Conservation (phyloP, 805 yeast genomes). For the Metschnikowia aberdeeniae region DNA sequence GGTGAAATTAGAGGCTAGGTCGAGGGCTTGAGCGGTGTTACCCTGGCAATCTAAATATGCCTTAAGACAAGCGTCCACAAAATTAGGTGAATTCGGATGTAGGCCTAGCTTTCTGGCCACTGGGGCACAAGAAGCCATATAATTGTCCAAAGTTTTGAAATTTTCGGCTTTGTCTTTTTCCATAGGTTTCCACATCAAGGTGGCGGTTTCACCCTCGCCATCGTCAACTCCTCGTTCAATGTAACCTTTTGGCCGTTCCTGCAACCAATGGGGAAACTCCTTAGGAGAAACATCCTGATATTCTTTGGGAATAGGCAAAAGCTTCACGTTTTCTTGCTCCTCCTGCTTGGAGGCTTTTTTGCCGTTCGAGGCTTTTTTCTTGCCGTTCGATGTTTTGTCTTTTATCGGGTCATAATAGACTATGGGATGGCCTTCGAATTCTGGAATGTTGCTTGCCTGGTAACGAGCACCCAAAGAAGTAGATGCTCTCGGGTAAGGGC, state of each 20-base stretch:
- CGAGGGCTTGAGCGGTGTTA: conserved; percentile 47
- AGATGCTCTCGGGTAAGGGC: conserved; percentile 74
- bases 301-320: conserved; percentile 46
- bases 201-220: conserved; percentile 46
- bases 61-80: conserved; percentile 67
- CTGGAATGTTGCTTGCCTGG: conserved; percentile 64
- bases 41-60: conserved; percentile 51
- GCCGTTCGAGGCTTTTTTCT: conserved; percentile 13
- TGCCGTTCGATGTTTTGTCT: conserved; percentile 4
- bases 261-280: conserved; percentile 71
- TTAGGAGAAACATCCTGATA: conserved; percentile 36
- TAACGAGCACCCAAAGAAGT: conserved; percentile 71
- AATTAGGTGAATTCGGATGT: conserved; percentile 69
- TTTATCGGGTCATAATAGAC: conserved; percentile 54
- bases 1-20: conserved; percentile 44
- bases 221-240: conserved; percentile 78
- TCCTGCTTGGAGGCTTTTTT: conserved; percentile 15
- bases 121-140: conserved; percentile 50
- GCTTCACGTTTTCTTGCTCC: conserved; percentile 19
- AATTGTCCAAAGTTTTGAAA: conserved; percentile 46
- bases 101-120: conserved; percentile 55
- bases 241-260: conserved; percentile 75
- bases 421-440: conserved; percentile 58
- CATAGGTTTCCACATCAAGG: conserved; percentile 62
- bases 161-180: conserved; percentile 22